Percentiles rank a stretch among this genome's conserved stretches.
Evolutionary conservation across 192 early-diverging fungal species (phyloP).

Genomic region (Linnemannia elongata): DNA sequence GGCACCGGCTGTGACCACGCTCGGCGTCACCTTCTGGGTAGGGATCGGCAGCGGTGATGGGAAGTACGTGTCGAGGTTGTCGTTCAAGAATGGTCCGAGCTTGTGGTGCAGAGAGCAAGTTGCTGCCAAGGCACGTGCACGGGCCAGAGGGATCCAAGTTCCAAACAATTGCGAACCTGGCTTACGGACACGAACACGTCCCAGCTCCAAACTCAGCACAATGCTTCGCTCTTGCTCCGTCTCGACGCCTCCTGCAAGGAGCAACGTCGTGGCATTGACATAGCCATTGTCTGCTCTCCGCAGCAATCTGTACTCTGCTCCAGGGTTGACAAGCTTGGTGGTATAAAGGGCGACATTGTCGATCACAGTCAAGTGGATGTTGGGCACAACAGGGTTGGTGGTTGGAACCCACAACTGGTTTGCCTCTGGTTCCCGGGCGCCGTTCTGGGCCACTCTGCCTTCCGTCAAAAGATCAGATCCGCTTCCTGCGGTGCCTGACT

Average conservation of each 20-base stretch:
- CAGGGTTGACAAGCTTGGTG: slow-evolving; percentile 57
- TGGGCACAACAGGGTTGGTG: slow-evolving; percentile 48
- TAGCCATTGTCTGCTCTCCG: slow-evolving; percentile 86
- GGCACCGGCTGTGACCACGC: slow-evolving; percentile 42
- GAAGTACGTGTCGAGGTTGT: slow-evolving; percentile 77
- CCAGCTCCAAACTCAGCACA: slow-evolving; percentile 87
- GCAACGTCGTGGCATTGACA: slow-evolving; percentile 87
- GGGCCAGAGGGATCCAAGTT: slow-evolving; percentile 92
- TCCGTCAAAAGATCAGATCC: neutral
- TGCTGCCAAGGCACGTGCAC: slow-evolving; percentile 86
- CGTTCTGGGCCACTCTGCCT: slow-evolving; percentile 34
- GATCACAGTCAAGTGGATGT: slow-evolving; percentile 66
- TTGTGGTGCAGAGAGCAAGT: slow-evolving; percentile 84
- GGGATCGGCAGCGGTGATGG: slow-evolving; percentile 72
- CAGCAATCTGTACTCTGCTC: slow-evolving; percentile 75
- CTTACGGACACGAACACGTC: slow-evolving; percentile 80
- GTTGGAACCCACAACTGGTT: slow-evolving; percentile 54
- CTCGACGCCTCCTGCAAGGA: slow-evolving; percentile 89
- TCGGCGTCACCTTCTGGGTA: slow-evolving; percentile 48
- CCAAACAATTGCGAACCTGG: slow-evolving; percentile 81
- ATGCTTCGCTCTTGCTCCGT: slow-evolving; percentile 88
- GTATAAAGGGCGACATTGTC: slow-evolving; percentile 66
- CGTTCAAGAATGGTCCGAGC: slow-evolving; percentile 82
- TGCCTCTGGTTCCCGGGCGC: slow-evolving; percentile 43
- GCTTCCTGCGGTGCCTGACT: neutral